These are phyloP conservation scores for Neonectria magnoliae DNA, from an alignment of 2,329 filamentous ascomycete species.

Conservation along the genomic window DNA sequence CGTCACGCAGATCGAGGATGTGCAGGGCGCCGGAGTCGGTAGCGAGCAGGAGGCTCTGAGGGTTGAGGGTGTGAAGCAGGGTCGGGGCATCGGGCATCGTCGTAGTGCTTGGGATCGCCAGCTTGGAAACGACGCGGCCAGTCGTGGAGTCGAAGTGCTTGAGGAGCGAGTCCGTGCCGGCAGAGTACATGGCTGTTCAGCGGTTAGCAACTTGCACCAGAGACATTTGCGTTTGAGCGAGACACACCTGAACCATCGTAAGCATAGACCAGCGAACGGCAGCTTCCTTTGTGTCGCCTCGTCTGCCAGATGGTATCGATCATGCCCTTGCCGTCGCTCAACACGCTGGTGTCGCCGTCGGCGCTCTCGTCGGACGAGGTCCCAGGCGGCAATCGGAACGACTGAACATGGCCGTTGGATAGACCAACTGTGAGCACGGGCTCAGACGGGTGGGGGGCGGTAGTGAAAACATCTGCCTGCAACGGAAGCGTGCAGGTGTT, in stretches of 20 bases:
- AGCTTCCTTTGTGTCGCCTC: slow-evolving; percentile 92
- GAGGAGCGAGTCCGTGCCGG: slow-evolving; percentile 68
- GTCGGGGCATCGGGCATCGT: slow-evolving; percentile 76
- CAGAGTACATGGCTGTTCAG: slow-evolving; percentile 67
- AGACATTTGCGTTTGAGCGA: too few relatives aligned
- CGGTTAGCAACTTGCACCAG: slow-evolving; percentile 14
- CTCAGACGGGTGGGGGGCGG: slow-evolving; percentile 85
- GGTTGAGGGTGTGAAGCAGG: slow-evolving; percentile 83
- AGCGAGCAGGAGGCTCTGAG: slow-evolving; percentile 86
- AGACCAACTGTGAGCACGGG: slow-evolving; percentile 89
- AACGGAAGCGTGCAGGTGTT: slow-evolving; percentile 91
- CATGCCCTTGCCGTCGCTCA: slow-evolving; percentile 73
- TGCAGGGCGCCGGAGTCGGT: slow-evolving; percentile 92
- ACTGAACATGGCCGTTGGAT: slow-evolving; percentile 85
- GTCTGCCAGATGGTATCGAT: slow-evolving; percentile 90
- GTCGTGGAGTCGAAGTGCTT: slow-evolving; percentile 67
- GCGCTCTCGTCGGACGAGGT: slow-evolving; percentile 61
- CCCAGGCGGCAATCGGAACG: slow-evolving; percentile 74
- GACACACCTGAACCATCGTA: slow-evolving; percentile 75
- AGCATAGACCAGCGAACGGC: slow-evolving; percentile 81
- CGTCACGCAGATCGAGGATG: slow-evolving; percentile 82
- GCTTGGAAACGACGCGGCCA: slow-evolving; percentile 81
- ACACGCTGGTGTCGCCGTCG: slow-evolving; percentile 59
- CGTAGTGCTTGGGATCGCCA: slow-evolving; percentile 73
- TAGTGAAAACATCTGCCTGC: slow-evolving; percentile 85